Base-by-base conservation (phyloP, 1,139 yeast genomes). In the Spencermartinsiella ligniputridi region DNA sequence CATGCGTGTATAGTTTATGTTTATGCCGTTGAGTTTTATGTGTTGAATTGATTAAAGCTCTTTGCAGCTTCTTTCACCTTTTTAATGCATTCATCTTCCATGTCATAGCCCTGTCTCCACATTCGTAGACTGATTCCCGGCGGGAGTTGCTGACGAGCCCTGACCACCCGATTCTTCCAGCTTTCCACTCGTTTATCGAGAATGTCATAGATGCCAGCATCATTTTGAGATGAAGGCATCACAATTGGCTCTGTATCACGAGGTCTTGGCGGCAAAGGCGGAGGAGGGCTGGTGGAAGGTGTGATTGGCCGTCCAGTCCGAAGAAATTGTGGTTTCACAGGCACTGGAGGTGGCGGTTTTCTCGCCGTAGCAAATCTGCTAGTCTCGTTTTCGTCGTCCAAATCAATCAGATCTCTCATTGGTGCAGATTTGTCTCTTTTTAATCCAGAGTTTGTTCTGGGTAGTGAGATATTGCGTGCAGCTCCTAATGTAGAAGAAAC, bases 131-230 rank as follows among this genome's bases (percentile, higher is more conserved):
- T 42, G 3, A 65, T 56, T 4, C 52, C 48, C 3, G 51, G 46
- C 3, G 71, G 70, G 16, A 68, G 49, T 41, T 50, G 49, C 18
- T 54, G 52, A 2, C 64, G 57, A 3, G 75, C 73, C 2, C 56
- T 55, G 8, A 51, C 51, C 3, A 72, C 64, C 30, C 79, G 63
- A 34, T 53, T 51, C 42, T 66, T 67, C 79, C 79, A 74, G 21
- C 56, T 52, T 21, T 72, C 76, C 11, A 67, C 63, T 37, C 64
- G 68, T 44, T 64, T 69, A 48, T 72, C 76, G 22, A 64, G 44
- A 3, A 50, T 37, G n/a, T 56, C 56, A 25, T 37, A 40, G 36
- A 45, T 52, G 29, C 53, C 55, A 25, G 58, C 63, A 40, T 53
- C 58, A 34, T 60, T 61, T 46, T 55, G 65, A 6, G 56, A 51